A percentile compares a stretch with the other conserved stretches of the same genome.
Conservation (phyloP, 2,329 filamentous ascomycete genomes). For the Lojkania enalia region DNA sequence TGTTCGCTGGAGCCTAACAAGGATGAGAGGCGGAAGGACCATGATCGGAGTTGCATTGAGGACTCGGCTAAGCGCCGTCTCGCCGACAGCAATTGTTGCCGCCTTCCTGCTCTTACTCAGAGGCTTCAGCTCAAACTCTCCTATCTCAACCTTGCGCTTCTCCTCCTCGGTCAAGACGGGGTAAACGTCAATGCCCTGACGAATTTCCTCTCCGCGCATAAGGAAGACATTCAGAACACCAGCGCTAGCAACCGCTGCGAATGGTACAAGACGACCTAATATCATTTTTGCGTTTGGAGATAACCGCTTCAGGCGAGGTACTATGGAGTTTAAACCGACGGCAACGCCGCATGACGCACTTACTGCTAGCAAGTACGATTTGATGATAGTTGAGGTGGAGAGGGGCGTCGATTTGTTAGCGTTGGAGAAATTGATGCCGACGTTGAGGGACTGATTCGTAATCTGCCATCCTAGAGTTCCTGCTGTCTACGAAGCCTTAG, state of each 20-base stretch:
- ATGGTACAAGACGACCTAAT: conserved; percentile 86
- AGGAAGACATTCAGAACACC: conserved; percentile 94
- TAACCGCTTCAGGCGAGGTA: conserved; percentile 78
- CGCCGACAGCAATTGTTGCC: conserved; percentile 83
- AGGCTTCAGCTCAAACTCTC: conserved; percentile 61
- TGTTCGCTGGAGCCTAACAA: conserved; percentile 82
- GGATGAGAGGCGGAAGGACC: conserved; percentile 85
- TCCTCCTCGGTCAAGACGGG: conserved; percentile 75
- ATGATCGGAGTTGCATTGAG: conserved; percentile 96
- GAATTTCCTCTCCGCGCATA: conserved; percentile 96
- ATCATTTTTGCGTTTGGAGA: conserved; percentile 75
- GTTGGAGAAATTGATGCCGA: conserved; percentile 96
- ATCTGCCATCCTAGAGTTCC: conserved; percentile 95
- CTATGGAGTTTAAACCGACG: conserved; percentile 84
- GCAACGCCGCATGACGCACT: conserved; percentile 92
- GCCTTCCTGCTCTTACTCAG: conserved; percentile 88
- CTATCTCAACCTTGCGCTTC: conserved; percentile 66
- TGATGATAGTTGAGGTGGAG: conserved; percentile 74
- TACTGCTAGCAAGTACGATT: conserved; percentile 91
- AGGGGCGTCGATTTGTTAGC: conserved; percentile 96
- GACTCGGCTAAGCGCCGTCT: conserved; percentile 89
- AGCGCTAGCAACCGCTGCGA: conserved; percentile 90
- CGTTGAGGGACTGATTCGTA: conserved; percentile 95
- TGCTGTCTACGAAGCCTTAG: conserved; percentile 60
- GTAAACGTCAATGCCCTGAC: conserved; percentile 88